phyloP scores from a whole-genome alignment of 2,329 filamentous ascomycete genomes.

The Fonsecaea erecta region DNA sequence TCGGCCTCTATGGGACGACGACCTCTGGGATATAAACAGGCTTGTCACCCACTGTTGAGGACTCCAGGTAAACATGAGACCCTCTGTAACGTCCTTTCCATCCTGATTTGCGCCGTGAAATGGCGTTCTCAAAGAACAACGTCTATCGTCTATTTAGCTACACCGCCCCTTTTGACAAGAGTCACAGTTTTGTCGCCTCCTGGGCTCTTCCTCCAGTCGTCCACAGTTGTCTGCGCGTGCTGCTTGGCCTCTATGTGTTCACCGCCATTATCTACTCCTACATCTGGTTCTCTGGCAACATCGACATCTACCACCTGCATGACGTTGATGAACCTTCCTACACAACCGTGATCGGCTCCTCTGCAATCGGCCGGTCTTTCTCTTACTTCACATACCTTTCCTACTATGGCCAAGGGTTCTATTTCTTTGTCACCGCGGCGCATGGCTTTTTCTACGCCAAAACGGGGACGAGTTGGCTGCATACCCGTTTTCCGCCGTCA shows the following conservation, averaged over 20 bases:
- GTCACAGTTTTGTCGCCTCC: slow-evolving; percentile 6
- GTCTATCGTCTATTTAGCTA: not conserved
- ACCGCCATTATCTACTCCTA: slow-evolving; percentile 16
- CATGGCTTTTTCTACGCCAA: not conserved
- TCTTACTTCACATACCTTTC: slow-evolving; percentile 13
- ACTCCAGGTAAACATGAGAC: not conserved
- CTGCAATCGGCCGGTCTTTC: slow-evolving; percentile 10
- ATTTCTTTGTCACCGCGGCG: not conserved
- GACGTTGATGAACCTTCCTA: slow-evolving; percentile 4
- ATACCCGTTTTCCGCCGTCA: not conserved
- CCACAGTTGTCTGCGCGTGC: not conserved
- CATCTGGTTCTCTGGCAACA: slow-evolving; percentile 5
- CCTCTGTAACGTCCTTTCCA: not conserved
- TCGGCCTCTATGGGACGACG: not conserved
- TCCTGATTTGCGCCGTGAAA: not conserved
- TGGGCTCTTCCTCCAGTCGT: not conserved
- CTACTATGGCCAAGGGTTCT: slow-evolving; percentile 36
- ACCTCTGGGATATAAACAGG: not conserved
- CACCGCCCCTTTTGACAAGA: not conserved
- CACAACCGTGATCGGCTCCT: not conserved
- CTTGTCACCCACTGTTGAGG: not conserved
- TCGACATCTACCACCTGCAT: slow-evolving; percentile 1
- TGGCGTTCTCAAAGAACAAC: not conserved
- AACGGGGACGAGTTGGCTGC: not conserved
- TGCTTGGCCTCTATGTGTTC: slow-evolving; percentile 1